Evolutionary conservation across 2,329 filamentous ascomycete genomes (phyloP), one percentile per base, ranked within the genome.

Genomic region (Aspergillus ibericus): DNA sequence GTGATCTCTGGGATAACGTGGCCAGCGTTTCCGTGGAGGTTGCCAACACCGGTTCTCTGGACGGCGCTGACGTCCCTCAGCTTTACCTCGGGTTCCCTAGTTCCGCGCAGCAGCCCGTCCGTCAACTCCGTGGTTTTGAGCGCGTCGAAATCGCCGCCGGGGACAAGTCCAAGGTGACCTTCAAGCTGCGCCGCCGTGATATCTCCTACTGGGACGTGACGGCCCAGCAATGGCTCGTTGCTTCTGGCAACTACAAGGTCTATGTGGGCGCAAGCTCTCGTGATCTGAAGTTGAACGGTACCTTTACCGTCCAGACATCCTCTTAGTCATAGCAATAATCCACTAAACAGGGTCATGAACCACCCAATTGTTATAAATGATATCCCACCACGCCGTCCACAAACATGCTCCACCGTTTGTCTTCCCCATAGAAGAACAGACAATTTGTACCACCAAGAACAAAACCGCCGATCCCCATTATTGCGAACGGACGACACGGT

Each of bases 1-100:
- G 79, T 1, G 81, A 81, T 18, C 78, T 87, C 22, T 87, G 81
- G 78, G 77, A 81, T 7, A 73, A 72, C 7, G 64, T 87, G n/a
- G 79, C 76, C 59, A 80, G 71, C 42, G 77, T 84, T 9, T 74
- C 76, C 2, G 77, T 80, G 1, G 72, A 76, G 1, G 67, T 87
- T 5, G 73, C 70, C 35, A 87, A 87, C 73, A 82, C 79, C 0
- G 84, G 85, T 16, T 59, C 66, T 4, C 64, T 77, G 2, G 66
- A 71, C 20, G 84, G 82, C 25, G 78, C 78, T 2, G 77, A 80
- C 9, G 80, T 86, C 0, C 74, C 81, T 2, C 84, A 87, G 70
- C 72, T 87, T 1, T 87, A 87, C 67, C 69, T 86, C 63, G 66
- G 5, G 74, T 81, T 70, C 79, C 75, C 78, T 62, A 54, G 69